These are phyloP conservation scores for Colletotrichum caudatum DNA, from an alignment of 2,329 filamentous ascomycete genomes.

Conservation along the genomic window DNA sequence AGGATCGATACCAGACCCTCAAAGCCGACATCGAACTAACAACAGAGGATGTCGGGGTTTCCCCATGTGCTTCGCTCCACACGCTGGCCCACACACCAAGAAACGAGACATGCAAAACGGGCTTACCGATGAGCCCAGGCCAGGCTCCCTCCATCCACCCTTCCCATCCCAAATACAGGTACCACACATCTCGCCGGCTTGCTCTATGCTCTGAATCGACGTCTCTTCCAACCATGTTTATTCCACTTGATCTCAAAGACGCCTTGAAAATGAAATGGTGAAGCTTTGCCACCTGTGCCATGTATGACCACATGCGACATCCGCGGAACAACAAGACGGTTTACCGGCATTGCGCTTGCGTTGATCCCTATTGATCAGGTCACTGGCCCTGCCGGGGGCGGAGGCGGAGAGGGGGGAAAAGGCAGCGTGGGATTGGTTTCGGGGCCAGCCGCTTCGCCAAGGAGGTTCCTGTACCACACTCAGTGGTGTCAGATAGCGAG, in stretches of 20 bases:
- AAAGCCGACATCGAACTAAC: neutral
- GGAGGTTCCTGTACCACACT: neutral
- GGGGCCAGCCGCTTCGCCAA: slow-evolving; percentile 7
- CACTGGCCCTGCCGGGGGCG: neutral
- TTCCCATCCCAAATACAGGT: neutral
- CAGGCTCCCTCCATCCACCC: neutral
- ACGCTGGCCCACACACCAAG: too few relatives aligned
- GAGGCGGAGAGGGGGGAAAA: neutral
- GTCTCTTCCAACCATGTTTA: neutral
- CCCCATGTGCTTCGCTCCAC: neutral
- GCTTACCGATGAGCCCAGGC: neutral
- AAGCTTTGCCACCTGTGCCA: neutral
- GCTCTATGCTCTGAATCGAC: neutral
- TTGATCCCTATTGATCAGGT: neutral
- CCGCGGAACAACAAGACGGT: neutral
- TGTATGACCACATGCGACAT: neutral
- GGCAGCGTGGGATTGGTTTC: neutral
- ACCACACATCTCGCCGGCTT: neutral
- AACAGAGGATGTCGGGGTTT: neutral
- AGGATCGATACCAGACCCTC: too few relatives aligned
- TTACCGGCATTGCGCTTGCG: too few relatives aligned
- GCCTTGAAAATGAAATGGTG: neutral
- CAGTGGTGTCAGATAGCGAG: neutral
- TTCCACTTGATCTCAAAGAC: neutral
- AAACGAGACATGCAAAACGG: neutral